Evolutionary conservation across 257 asterid species (phyloP).

Genomic region (Rubia yunnanensis): DNA sequence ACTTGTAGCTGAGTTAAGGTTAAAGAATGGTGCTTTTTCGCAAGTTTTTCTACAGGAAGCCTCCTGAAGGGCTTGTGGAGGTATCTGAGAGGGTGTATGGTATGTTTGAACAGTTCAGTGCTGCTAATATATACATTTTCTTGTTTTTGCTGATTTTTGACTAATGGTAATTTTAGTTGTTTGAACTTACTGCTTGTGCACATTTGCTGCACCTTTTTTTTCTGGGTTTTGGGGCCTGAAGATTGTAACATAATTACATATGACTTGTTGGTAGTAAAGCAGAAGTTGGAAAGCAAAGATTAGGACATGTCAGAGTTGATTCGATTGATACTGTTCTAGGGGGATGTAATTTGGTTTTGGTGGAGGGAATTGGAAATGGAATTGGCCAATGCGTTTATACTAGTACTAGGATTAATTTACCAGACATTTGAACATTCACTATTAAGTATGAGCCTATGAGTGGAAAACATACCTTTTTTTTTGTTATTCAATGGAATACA

Average conservation of each 20-base stretch:
- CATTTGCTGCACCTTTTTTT: neutral
- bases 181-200: neutral
- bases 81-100: slow-evolving; percentile 32
- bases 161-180: neutral
- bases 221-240: neutral
- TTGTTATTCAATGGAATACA: too few species aligned
- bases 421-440: neutral
- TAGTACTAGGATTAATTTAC: too few species aligned
- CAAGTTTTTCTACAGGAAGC: slow-evolving; percentile 25
- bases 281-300: neutral
- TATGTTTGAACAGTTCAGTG: slow-evolving; percentile 10
- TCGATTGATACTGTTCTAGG: neutral
- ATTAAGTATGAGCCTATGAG: too few species aligned
- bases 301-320: neutral
- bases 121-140: neutral
- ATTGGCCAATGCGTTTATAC: neutral
- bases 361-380: slow-evolving; percentile 6
- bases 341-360: neutral
- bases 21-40: slow-evolving; percentile 23
- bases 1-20: slow-evolving; percentile 11
- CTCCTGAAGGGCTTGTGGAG: slow-evolving; percentile 28
- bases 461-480: too few species aligned
- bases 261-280: neutral
- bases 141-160: neutral
- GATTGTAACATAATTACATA: too few species aligned